Evolutionary conservation across 1,284 basidiomycete genomes (phyloP).

Genomic region (Cerrena zonata): DNA sequence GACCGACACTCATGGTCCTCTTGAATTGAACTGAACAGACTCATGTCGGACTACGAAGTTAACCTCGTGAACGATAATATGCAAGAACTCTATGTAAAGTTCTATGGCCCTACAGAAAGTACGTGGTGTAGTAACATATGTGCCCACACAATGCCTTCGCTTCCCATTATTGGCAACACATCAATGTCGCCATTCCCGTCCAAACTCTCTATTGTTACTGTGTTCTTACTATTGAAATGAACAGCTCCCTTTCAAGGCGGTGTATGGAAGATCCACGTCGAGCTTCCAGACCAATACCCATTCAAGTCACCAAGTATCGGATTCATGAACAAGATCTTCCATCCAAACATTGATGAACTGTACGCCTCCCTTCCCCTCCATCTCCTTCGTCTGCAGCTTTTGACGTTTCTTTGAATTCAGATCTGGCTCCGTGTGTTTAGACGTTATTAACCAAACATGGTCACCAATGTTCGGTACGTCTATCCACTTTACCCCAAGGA

Average conservation of each 20-base stretch:
- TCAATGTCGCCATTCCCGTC: not conserved
- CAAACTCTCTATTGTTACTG: constrained; percentile 11
- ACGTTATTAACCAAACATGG: constrained; percentile 99
- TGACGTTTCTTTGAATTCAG: constrained; percentile 35
- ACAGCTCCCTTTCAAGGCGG: constrained; percentile 92
- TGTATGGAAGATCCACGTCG: constrained; percentile 98
- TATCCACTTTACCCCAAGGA: not conserved
- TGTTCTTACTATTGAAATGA: constrained; percentile 4
- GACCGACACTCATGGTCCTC: no score
- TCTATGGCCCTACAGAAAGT: constrained; percentile 94
- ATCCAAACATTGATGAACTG: constrained; percentile 97
- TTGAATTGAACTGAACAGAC: constrained; percentile 40
- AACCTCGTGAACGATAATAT: constrained; percentile 96
- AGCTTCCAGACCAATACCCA: constrained; percentile 97
- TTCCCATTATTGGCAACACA: not conserved
- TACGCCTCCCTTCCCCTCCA: constrained; percentile 36
- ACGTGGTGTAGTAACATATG: constrained; percentile 30
- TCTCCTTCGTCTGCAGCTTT: not conserved
- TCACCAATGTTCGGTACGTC: constrained; percentile 92
- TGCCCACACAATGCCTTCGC: not conserved
- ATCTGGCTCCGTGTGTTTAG: constrained; percentile 90
- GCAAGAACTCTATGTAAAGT: constrained; percentile 97
- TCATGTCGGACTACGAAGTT: constrained; percentile 97
- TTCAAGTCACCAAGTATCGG: constrained; percentile 99
- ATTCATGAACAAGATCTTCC: constrained; percentile 99